These are phyloP conservation scores for Xylaria scruposa DNA, from an alignment of 495 filamentous ascomycete species.

Conservation along the genomic window DNA sequence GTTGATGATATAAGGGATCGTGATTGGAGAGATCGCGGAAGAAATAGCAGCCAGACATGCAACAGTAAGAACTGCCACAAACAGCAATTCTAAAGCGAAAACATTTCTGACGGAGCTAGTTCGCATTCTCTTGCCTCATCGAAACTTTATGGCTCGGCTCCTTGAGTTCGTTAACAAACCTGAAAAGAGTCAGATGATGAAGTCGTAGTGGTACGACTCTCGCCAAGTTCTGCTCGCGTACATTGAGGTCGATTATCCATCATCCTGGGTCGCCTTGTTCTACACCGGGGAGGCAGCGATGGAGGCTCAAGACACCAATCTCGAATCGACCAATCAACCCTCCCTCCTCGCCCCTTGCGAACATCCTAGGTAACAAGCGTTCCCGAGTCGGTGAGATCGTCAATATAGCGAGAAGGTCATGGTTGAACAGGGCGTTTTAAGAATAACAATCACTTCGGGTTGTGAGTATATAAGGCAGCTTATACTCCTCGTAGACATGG, in stretches of 20 bases:
- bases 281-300: background rate
- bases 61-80: background rate
- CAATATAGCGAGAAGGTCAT: background rate
- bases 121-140: conserved; percentile 13
- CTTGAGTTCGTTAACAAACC: background rate
- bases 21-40: background rate
- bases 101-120: background rate
- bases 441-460: background rate
- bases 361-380: conserved; percentile 6
- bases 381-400: conserved; percentile 19
- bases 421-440: background rate
- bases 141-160: background rate
- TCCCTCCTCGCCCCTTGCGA: background rate
- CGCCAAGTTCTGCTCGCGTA: conserved; percentile 7
- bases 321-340: conserved; percentile 3
- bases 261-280: conserved; percentile 6
- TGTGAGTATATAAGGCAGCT: conserved; percentile 23
- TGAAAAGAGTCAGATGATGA: conserved; percentile 22
- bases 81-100: background rate
- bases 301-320: conserved; percentile 2
- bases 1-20: background rate
- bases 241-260: background rate
- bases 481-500: background rate
- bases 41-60: background rate
- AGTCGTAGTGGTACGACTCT: conserved; percentile 23